Base-by-base conservation (phyloP, 805 yeast genomes). In the Ogataea methanolica region DNA sequence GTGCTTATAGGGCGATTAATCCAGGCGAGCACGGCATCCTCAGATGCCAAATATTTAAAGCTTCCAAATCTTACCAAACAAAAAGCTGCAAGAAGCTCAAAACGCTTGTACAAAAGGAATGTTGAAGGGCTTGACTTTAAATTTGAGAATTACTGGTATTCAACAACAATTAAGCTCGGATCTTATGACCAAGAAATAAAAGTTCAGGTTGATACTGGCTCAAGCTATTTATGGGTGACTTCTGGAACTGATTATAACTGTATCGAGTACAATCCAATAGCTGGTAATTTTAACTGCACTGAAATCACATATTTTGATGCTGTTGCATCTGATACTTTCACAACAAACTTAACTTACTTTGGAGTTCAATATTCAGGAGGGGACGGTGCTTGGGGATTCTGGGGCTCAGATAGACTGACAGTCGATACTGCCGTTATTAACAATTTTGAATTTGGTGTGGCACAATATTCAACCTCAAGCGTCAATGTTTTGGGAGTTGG, bases 111-210 rank as follows among this genome's bases (percentile, higher is more conserved):
- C 12, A 37, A 37, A 21, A 6, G 40, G 6, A 16, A 21, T 22
- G 15, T 14, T 12, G 21, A 19, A 11, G 16, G 29, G 12, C n/a
- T 26, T 17, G 31, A 56, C 55, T 6, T 37, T 21, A n/a, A 19
- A 12, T 5, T 21, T 19, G 29, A 37, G 22, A 37, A n/a, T 4
- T 21, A 19, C 22, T 37, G 40, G 40, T 37, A 37, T 37, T 37
- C 40, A 21, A 37, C 40, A 12, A 21, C n/a, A 14, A 21, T 37
- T 12, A 9, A 21, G 8, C 7, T 37, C 15, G 40, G 40, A 6
- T 12, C 40, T 11, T 26, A 23, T 19, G 16, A 23, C 11, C 40
- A 37, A 37, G 26, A 19, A n/a, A 5, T 37, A 31, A 21, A 8
- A 11, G 40, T 37, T 2, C 40, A 37, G 14, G 29, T 37, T 15